These are phyloP conservation scores for Psilocybe tampanensis DNA, from an alignment of 768 basidiomycete genomes.

Conservation along the genomic window DNA sequence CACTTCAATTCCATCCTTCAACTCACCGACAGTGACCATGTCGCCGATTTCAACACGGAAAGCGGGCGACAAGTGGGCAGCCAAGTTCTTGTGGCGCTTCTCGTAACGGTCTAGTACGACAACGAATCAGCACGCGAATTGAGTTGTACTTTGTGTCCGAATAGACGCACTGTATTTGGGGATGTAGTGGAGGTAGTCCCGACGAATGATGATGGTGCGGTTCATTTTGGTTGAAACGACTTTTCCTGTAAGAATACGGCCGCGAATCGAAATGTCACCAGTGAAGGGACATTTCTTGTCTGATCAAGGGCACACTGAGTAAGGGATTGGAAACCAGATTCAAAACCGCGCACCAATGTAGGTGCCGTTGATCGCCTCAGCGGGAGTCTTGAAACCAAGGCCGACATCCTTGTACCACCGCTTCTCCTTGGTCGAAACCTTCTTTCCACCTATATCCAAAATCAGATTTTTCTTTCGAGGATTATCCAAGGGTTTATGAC, in stretches of 20 bases:
- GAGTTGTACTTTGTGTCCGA: background rate
- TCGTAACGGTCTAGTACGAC: constrained; percentile 84
- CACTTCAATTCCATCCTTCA: background rate
- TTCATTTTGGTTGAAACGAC: constrained; percentile 99
- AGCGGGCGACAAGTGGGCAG: constrained; percentile 95
- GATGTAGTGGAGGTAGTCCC: constrained; percentile 94
- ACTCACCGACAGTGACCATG: constrained; percentile 91
- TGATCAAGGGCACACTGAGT: constrained; percentile 27
- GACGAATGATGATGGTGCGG: constrained; percentile 95
- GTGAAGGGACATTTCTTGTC: constrained; percentile 99
- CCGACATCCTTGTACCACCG: constrained; percentile 99
- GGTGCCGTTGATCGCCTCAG: constrained; percentile 93
- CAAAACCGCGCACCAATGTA: constrained; percentile 79
- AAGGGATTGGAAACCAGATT: background rate
- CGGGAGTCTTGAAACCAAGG: constrained; percentile 94
- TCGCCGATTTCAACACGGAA: constrained; percentile 98
- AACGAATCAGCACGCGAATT: constrained; percentile 8
- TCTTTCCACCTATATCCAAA: constrained; percentile 70
- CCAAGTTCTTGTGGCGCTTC: constrained; percentile 98
- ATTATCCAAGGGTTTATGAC: constrained; percentile 34
- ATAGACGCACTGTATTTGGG: constrained; percentile 91
- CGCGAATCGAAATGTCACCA: constrained; percentile 95
- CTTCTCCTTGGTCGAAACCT: constrained; percentile 92
- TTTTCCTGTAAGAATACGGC: constrained; percentile 97
- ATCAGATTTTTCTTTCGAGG: constrained; percentile 16